These are phyloP conservation scores for Aurantiochytrium sp. DNA, from an alignment of 108 stramenopile genomes.

Conservation along the genomic window DNA sequence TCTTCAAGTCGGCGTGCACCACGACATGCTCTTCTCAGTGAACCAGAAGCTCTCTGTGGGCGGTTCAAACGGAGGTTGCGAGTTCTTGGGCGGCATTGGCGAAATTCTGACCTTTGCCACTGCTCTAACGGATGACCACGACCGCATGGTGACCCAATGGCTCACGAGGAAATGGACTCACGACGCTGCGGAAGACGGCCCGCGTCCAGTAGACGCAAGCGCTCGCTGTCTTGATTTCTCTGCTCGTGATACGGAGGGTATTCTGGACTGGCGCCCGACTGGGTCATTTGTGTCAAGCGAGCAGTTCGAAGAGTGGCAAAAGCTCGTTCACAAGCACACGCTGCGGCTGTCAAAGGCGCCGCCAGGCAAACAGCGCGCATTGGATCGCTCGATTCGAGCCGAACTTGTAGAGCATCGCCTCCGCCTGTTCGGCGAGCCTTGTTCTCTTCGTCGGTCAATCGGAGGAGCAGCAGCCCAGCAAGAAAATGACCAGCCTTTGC, in stretches of 20 bases:
- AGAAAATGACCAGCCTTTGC: too few species aligned
- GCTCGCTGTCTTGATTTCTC: background rate
- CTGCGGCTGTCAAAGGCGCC: background rate
- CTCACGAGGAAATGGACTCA: background rate
- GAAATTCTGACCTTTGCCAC: background rate
- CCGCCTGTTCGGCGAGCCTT: background rate
- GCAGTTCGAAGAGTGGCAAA: background rate
- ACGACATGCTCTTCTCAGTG: background rate
- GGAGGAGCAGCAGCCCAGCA: too few species aligned
- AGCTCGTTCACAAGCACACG: background rate
- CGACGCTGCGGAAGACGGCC: background rate
- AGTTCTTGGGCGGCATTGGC: conserved; percentile 6
- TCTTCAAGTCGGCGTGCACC: background rate
- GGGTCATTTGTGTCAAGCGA: background rate
- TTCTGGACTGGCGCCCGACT: background rate
- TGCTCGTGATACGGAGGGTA: background rate
- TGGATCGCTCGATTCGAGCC: background rate
- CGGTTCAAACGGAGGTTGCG: background rate
- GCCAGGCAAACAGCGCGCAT: background rate
- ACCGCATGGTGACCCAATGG: background rate
- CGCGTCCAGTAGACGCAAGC: background rate
- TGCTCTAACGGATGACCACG: background rate
- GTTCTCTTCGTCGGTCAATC: background rate
- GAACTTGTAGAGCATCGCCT: background rate
- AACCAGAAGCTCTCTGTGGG: background rate